phyloP scores from a whole-genome alignment of 2,329 filamentous ascomycete genomes.

The Colletotrichum melonis region DNA sequence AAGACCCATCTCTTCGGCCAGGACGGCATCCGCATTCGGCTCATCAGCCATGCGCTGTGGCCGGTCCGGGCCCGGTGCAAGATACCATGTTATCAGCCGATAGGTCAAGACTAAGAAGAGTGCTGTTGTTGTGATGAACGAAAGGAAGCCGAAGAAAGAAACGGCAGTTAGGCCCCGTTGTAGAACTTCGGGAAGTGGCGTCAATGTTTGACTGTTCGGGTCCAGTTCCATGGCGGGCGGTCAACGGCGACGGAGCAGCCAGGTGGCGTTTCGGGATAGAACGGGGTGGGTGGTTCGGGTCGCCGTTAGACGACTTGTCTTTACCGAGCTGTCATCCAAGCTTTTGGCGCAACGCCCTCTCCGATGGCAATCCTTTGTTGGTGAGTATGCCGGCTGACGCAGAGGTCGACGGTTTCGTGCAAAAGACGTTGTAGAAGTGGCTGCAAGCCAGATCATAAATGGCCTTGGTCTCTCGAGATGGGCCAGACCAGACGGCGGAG shows the following conservation, averaged over 20 bases:
- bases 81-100: conserved; percentile 49
- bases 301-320: neutral
- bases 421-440: neutral
- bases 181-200: conserved; percentile 48
- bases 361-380: neutral
- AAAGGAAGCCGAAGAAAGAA: conserved; percentile 48
- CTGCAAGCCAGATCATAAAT: conserved; percentile 25
- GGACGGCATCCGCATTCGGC: conserved; percentile 46
- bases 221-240: conserved; percentile 20
- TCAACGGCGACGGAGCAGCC: neutral
- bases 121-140: conserved; percentile 46
- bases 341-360: neutral
- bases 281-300: neutral
- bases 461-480: neutral
- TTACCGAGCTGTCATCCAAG: conserved; percentile 13
- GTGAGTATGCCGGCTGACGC: neutral
- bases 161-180: conserved; percentile 50
- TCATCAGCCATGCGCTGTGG: conserved; percentile 42
- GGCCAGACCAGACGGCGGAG: conserved; percentile 11
- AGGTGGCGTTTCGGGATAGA: conserved; percentile 2
- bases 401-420: neutral
- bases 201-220: conserved; percentile 40
- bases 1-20: conserved; percentile 37
- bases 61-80: conserved; percentile 37
- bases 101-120: conserved; percentile 49